Evolutionary conservation across 371 early-diverging fungal genomes (phyloP).

Genomic region (Paraphysoderma sedebokerense): DNA sequence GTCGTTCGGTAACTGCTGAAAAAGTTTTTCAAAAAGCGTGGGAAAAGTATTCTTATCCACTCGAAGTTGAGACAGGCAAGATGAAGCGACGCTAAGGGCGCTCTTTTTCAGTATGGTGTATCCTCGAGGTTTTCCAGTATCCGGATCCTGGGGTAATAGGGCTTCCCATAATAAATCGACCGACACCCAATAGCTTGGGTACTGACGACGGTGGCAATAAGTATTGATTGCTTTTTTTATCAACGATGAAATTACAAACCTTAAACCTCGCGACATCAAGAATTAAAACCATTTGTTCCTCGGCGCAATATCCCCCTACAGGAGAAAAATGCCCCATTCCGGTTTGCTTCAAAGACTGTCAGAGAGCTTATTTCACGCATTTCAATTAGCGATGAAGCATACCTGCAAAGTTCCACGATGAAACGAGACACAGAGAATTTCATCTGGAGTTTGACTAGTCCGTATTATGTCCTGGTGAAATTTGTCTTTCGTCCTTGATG

Average conservation of each 20-base stretch:
- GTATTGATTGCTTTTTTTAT: too few relatives aligned
- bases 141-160: slow-evolving; percentile 1
- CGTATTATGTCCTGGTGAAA: too few relatives aligned
- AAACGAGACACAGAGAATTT: not conserved
- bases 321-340: slow-evolving; percentile 2
- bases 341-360: slow-evolving; percentile 1
- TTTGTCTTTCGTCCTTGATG: too few relatives aligned
- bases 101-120: not conserved
- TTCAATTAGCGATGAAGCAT: not conserved
- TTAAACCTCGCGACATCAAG: slow-evolving; percentile 2
- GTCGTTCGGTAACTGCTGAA: too few relatives aligned
- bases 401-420: not conserved
- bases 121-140: slow-evolving; percentile 1
- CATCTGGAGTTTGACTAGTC: not conserved
- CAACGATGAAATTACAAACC: too few relatives aligned
- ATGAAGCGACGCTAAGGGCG: not conserved
- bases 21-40: too few relatives aligned
- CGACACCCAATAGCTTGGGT: not conserved
- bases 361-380: not conserved
- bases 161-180: not conserved
- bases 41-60: too few relatives aligned
- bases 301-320: not conserved
- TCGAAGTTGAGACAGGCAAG: too few relatives aligned
- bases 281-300: not conserved
- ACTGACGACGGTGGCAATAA: too few relatives aligned